Conservation (phyloP, 2,329 filamentous ascomycete species). For the Cercospora sp. region DNA sequence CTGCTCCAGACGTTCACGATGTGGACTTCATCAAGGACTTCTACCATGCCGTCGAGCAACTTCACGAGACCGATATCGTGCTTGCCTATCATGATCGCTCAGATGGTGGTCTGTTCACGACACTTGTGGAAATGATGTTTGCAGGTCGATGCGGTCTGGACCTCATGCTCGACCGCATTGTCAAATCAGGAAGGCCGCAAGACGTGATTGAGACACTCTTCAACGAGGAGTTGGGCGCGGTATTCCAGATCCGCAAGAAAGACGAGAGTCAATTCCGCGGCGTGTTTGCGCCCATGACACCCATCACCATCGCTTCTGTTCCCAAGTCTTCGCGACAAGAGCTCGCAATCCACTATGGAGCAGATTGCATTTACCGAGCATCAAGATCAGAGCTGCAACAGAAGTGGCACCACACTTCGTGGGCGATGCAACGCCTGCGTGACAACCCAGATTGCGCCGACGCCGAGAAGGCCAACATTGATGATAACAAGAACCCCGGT, state of each 20-base stretch:
- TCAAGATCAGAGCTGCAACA: slow-evolving; percentile 75
- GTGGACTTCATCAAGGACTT: slow-evolving; percentile 80
- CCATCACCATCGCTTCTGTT: slow-evolving; percentile 81
- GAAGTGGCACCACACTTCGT: slow-evolving; percentile 84
- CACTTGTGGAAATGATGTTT: slow-evolving; percentile 96
- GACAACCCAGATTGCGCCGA: slow-evolving; percentile 89
- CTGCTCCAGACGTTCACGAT: slow-evolving; percentile 83
- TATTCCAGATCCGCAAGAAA: slow-evolving; percentile 88
- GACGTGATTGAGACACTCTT: slow-evolving; percentile 78
- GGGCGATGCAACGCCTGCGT: slow-evolving; percentile 84
- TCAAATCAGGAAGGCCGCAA: slow-evolving; percentile 56
- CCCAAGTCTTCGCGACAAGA: slow-evolving; percentile 69
- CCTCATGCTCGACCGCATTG: slow-evolving; percentile 75
- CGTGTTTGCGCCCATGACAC: slow-evolving; percentile 80
- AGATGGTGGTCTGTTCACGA: slow-evolving; percentile 88
- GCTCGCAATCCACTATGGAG: slow-evolving; percentile 71
- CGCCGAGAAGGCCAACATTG: slow-evolving; percentile 73
- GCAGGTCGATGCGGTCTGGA: slow-evolving; percentile 87
- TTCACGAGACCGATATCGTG: slow-evolving; percentile 69
- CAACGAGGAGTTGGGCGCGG: slow-evolving; percentile 92
- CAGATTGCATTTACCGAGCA: slow-evolving; percentile 67
- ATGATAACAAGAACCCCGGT: slow-evolving; percentile 75
- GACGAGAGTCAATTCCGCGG: slow-evolving; percentile 83
- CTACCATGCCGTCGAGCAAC: slow-evolving; percentile 77
- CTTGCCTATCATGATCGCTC: slow-evolving; percentile 94